Evolutionary conservation across 192 early-diverging fungal species (phyloP).

Genomic region (Gryganskiella cystojenkinii): DNA sequence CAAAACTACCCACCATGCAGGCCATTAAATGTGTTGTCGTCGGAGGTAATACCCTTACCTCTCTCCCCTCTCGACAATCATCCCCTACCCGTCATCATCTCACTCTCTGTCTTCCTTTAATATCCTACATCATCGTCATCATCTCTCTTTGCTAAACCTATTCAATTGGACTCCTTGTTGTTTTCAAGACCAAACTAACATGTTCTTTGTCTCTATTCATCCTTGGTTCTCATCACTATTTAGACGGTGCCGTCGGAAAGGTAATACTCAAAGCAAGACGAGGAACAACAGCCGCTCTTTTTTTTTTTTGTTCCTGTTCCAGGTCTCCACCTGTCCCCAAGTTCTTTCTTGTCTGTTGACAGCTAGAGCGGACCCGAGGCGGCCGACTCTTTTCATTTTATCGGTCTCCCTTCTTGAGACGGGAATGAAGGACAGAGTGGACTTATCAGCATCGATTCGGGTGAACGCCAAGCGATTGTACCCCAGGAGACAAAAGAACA

Average conservation of each 20-base stretch:
- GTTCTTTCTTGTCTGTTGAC: no score
- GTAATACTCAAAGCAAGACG: no score
- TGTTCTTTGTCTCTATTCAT: neutral
- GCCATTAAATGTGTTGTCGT: slow-evolving; percentile 94
- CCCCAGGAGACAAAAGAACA: no score
- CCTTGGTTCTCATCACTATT: neutral
- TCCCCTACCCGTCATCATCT: neutral
- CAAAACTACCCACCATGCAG: slow-evolving; percentile 69
- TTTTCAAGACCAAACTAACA: neutral
- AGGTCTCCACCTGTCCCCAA: no score
- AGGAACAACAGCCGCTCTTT: no score
- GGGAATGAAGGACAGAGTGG: no score
- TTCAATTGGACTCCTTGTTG: neutral
- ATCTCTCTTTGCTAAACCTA: neutral
- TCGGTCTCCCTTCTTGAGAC: no score
- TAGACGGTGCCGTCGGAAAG: slow-evolving; percentile 48
- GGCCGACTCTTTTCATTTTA: no score
- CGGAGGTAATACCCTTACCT: slow-evolving; percentile 52
- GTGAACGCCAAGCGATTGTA: no score
- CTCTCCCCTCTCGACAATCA: neutral
- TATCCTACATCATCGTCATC: neutral
- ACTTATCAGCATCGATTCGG: no score
- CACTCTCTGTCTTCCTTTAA: neutral
- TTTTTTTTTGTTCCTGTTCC: no score
- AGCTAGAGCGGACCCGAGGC: no score